Base-by-base conservation (phyloP, 1,139 yeast species). In the Debaryomycetaceae sp. region DNA sequence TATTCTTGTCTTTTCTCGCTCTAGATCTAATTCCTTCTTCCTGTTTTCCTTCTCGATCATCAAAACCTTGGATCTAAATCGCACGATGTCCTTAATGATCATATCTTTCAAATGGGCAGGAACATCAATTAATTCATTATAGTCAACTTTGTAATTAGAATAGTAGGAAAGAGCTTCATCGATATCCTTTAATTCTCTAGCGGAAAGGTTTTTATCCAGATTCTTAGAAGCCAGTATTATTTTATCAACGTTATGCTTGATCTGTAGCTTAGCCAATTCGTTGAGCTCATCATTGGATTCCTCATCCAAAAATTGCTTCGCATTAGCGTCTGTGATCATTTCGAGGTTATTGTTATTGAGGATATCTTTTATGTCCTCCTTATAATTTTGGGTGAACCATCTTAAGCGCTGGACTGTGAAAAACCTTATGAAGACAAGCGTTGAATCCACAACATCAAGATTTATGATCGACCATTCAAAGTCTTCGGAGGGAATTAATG, bases 31-130 rank as follows among this genome's bases (percentile, higher is more conserved):
- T 52, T 81, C 84, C 45, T 70, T 69, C 42, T 73, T 75, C 38
- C 84, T 69, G 44, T 80, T 80, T 40, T 75, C 76, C 49, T 75
- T 73, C 51, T 85, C 91, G 33, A 80, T 66, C 34, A 74, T 75
- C 44, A 83, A 60, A 31, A 84, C 87, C 43, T 75, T 76, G 8
- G 85, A 72, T 54, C 93, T 66, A 57, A 85, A 85, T 50, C 76
- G 78, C 42, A 82, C 69, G 45, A 85, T 79, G 49, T 82, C 85
- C 47, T 75, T 74, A 38, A 76, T 76, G 34, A 84, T 76, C 34
- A 69, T 72, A n/a, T 81, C 84, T 40, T 80, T 65, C 66, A 80
- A 69, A 37, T 78, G 76, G 34, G 68, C 65, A 2, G 91, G 90
- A 6, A 85, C 77, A 54, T 83, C 91, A 13, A 76, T 68, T 46